Conservation (phyloP, 495 filamentous ascomycete genomes). For the Hyaloscypha finlandica region DNA sequence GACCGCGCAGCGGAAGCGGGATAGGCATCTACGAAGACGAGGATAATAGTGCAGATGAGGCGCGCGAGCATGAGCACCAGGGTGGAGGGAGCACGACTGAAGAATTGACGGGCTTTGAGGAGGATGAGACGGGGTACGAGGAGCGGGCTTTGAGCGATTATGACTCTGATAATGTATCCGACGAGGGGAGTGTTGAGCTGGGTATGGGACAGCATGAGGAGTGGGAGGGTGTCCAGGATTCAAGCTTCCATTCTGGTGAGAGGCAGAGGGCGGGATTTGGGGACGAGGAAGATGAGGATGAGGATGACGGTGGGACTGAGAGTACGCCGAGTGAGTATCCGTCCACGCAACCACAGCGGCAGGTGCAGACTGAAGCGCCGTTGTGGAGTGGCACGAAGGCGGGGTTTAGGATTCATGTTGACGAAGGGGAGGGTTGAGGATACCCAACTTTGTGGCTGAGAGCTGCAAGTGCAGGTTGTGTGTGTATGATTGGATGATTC, state of each 20-base stretch:
- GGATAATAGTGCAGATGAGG: constrained; percentile 19
- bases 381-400: not conserved
- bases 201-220: constrained; percentile 20
- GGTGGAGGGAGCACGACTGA: constrained; percentile 35
- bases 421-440: constrained; percentile 16
- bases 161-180: constrained; percentile 3
- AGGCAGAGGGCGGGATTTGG: not conserved
- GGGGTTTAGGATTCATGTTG: constrained; percentile 28
- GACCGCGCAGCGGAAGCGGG: constrained; percentile 9
- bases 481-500: not conserved
- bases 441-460: not conserved
- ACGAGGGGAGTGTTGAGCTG: not conserved
- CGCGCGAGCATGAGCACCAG: not conserved
- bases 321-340: constrained; percentile 39
- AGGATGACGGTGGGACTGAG: constrained; percentile 6
- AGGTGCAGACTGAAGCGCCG: not conserved
- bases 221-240: constrained; percentile 32
- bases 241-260: constrained; percentile 15
- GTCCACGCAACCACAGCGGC: constrained; percentile 31
- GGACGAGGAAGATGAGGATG: not conserved
- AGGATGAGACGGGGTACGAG: constrained; percentile 25
- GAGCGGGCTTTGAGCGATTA: constrained; percentile 24
- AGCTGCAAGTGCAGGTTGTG: not conserved
- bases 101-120: constrained; percentile 19
- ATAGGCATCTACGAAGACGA: constrained; percentile 30